A percentile compares a stretch with the other conserved stretches of the same genome.
phyloP scores from a whole-genome alignment of 257 asterid genomes.

The Rehmannia glutinosa region DNA sequence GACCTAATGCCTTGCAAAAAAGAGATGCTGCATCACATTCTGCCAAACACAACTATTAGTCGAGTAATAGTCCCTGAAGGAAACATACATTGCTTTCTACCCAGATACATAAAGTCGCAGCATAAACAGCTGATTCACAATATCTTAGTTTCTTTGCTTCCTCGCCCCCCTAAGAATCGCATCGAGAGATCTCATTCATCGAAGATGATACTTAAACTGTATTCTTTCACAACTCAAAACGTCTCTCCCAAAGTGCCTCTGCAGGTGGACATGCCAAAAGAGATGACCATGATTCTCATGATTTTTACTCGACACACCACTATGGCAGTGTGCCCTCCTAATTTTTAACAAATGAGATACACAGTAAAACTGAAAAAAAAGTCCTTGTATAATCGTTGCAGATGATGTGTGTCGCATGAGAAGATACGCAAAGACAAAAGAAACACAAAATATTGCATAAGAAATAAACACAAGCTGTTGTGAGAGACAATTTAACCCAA shows the following conservation, averaged over 20 bases:
- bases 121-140: neutral
- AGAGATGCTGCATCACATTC: neutral
- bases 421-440: conserved; percentile 6
- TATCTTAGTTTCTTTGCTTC: conserved; percentile 1
- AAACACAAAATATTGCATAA: neutral
- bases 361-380: neutral
- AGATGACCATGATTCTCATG: neutral
- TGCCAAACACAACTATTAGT: neutral
- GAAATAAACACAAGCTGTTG: conserved; percentile 5
- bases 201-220: neutral
- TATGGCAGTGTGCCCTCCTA: neutral
- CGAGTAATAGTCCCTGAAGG: neutral
- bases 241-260: neutral
- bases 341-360: neutral
- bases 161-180: neutral
- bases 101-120: neutral
- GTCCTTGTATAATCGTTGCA: neutral
- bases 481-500: conserved; percentile 1
- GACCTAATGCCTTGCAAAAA: neutral
- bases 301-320: neutral
- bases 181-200: neutral
- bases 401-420: neutral
- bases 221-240: neutral
- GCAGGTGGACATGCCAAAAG: neutral
- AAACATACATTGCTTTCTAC: neutral